Base-by-base conservation (phyloP, 345 rosid species). In the Jatropha curcas region DNA sequence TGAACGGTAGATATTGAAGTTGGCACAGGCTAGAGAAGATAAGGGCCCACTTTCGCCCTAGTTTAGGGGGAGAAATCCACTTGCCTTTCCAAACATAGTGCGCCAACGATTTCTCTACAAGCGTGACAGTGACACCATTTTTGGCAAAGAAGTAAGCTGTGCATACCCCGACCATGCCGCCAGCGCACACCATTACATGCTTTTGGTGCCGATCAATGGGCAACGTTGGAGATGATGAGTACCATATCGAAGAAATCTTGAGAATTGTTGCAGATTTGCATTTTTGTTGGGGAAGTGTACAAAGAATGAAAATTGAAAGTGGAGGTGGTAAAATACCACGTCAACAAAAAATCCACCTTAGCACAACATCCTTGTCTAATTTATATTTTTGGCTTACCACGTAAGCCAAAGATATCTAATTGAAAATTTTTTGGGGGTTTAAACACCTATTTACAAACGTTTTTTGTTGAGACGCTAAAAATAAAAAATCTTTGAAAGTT, bases 81-180 rank as follows among this genome's bases (percentile, higher is more conserved):
- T 97, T 56, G 98, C 87, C 77, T 90, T 93, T 4, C 97, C 96
- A 0, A 97, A 94, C 8, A 96, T 97, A 2, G 90, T 94, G 71
- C 97, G 88, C 67, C 4, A 94, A 85, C 12, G 97, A 90, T 84
- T 85, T 84, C 82, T 92, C 97, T 45, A 92, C 65, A 53, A 94
- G 86, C 0, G 93, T 86, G 69, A 93, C 94, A 61, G 90, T 70
- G 73, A 85, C 88, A 48, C 92, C 88, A 39, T 82, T 85, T 73
- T 88, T 88, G 31, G 92, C 84, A 62, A 94, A 85, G 86, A 94
- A 94, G 74, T 88, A 94, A 56, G 97, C 93, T 25, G 93, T 84
- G 85, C 93, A 94, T 7, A 94, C 96, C 6, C 98, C 97, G 77
- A 92, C 90, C 17, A 92, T 78, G 3, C 98, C 97, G 19, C 93